Base-by-base conservation (phyloP, 139 green algal genomes). In the Spirogloea muscicola region DNA sequence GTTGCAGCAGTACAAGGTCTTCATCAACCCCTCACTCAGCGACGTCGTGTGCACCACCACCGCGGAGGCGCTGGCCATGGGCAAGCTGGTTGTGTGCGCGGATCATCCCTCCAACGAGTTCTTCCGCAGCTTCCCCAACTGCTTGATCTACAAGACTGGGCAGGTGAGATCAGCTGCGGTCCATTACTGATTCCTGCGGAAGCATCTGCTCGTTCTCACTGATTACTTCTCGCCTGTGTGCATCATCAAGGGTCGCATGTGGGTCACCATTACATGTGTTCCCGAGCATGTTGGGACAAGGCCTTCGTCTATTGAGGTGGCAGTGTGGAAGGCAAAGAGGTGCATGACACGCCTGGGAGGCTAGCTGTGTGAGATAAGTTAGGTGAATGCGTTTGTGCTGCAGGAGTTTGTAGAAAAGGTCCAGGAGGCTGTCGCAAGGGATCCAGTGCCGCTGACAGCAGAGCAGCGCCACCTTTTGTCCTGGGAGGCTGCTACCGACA, bases 31-130 rank as follows among this genome's bases (percentile, higher is more conserved):
- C 34, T 91, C 82, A 48, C 88, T 95, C 43, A 91, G 79, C 4
- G 94, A 98, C 69, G 94, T 98, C 33, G 92, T 98, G 60, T 94
- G 92, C 67, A 98, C 94, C 3, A 98, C 94, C 41, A 96, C 91
- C 10, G 91, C 94, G n/a, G 94, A 98, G 82, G 94, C 94, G 29
- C 85, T 98, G 67, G 94, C 94, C 21, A 98, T 98, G 94, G 94
- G 94, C 81, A 98, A 98, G 85, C 97, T 90, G 73, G 91, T 97
- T 48, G 82, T 98, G 40, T 92, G 88, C 58, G 91, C 93, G 7
- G 87, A 97, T 48, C 93, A 97, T 84, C 94, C 94, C 39, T 94
- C 85, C 68, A 98, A 98, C 86, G 81, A 82, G 21, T 98, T 97
- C 81, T 96, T 97, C 77, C 72, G 80, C 21, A 72, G 76, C 61